These are phyloP conservation scores for Annona cherimola DNA, from an alignment of 164 flowering plant species.

Conservation along the genomic window DNA sequence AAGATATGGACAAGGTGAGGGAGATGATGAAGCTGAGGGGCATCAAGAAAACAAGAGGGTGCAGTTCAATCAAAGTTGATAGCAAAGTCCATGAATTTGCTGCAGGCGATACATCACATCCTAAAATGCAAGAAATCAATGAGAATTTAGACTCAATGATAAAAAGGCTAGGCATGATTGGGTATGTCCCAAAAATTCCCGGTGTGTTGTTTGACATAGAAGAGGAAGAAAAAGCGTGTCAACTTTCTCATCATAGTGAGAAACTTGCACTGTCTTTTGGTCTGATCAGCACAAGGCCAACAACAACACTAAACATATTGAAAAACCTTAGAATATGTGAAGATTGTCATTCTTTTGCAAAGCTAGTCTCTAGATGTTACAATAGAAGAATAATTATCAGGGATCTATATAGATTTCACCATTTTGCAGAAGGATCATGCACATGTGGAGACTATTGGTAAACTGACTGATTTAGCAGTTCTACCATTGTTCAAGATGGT, in stretches of 20 bases:
- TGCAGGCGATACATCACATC: constrained; percentile 33
- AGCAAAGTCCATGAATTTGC: constrained; percentile 31
- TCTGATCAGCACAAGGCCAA: constrained; percentile 33
- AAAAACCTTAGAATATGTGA: constrained; percentile 45
- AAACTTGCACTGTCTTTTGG: constrained; percentile 47
- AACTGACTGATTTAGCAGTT: background rate
- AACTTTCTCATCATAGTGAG: constrained; percentile 44
- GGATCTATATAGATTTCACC: constrained; percentile 45
- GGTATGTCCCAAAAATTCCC: constrained; percentile 27
- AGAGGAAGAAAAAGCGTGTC: constrained; percentile 36
- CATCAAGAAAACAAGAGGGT: constrained; percentile 10
- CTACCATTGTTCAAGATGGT: background rate
- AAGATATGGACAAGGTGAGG: constrained; percentile 9
- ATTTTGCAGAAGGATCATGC: constrained; percentile 41
- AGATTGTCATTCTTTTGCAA: constrained; percentile 39
- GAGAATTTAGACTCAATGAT: constrained; percentile 20
- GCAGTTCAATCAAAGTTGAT: constrained; percentile 31
- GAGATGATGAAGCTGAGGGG: constrained; percentile 6
- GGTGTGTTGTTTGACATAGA: constrained; percentile 35
- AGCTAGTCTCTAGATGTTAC: constrained; percentile 31
- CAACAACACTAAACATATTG: constrained; percentile 29
- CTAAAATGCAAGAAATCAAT: constrained; percentile 22
- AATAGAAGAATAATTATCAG: constrained; percentile 41
- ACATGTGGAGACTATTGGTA: constrained; percentile 49
- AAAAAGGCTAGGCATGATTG: constrained; percentile 24